A percentile compares a stretch with the other conserved stretches of the same genome.
Evolutionary conservation across 768 basidiomycete genomes (phyloP).

Genomic region (Hydnomerulius pinastri): DNA sequence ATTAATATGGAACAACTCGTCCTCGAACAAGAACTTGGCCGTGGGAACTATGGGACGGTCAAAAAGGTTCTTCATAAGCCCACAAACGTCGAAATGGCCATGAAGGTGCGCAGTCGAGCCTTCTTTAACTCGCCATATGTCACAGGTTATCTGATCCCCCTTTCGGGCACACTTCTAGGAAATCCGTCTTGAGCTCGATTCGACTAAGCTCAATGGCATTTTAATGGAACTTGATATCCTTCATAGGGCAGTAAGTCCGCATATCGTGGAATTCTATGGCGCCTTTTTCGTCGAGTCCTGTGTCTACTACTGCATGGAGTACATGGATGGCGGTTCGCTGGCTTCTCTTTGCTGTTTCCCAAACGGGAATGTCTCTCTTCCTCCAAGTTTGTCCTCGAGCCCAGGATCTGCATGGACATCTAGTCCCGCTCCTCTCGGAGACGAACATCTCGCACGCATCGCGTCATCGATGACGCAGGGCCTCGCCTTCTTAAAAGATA

Average conservation of each 20-base stretch:
- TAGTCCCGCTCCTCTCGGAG: slow-evolving; percentile 48
- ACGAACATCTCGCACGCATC: slow-evolving; percentile 82
- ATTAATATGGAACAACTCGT: slow-evolving; percentile 96
- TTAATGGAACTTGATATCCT: slow-evolving; percentile 99
- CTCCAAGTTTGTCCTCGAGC: slow-evolving; percentile 32
- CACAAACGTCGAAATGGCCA: slow-evolving; percentile 95
- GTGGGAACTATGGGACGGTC: slow-evolving; percentile 97
- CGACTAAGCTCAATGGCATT: slow-evolving; percentile 91
- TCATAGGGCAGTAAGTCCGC: slow-evolving; percentile 86
- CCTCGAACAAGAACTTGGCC: slow-evolving; percentile 90
- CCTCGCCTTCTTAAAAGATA: slow-evolving; percentile 93
- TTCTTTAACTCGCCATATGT: slow-evolving; percentile 9
- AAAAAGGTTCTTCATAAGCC: slow-evolving; percentile 94
- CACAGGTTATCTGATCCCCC: slow-evolving; percentile 4
- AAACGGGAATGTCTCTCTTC: slow-evolving; percentile 36
- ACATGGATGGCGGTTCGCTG: slow-evolving; percentile 97
- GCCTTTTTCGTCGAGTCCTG: slow-evolving; percentile 99
- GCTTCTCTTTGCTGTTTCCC: slow-evolving; percentile 68
- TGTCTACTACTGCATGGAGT: slow-evolving; percentile 99
- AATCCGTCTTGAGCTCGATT: slow-evolving; percentile 94
- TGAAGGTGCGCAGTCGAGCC: slow-evolving; percentile 71
- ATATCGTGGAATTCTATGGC: slow-evolving; percentile 98
- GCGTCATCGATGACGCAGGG: slow-evolving; percentile 84
- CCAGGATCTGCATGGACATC: slow-evolving; percentile 37
- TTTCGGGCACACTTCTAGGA: slow-evolving; percentile 56